phyloP scores from a whole-genome alignment of 768 basidiomycete species.

The Auriscalpium microsporum region DNA sequence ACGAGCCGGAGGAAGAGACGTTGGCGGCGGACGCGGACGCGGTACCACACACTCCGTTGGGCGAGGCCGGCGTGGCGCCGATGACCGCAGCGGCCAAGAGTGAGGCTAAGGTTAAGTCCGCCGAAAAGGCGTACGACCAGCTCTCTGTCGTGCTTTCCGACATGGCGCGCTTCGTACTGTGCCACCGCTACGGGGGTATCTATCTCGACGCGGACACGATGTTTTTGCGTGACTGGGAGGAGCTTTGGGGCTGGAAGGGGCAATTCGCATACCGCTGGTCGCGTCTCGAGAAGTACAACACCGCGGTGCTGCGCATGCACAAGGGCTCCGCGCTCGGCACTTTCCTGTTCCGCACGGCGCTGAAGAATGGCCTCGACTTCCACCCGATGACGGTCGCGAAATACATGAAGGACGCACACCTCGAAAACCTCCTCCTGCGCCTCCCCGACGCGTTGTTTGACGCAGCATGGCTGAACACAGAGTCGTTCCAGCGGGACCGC shows the following conservation, averaged over 20 bases:
- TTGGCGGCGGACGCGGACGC: slow-evolving; percentile 17
- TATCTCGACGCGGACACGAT: slow-evolving; percentile 97
- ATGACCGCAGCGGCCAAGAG: slow-evolving; percentile 11
- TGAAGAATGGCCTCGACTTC: slow-evolving; percentile 92
- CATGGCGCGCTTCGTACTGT: slow-evolving; percentile 94
- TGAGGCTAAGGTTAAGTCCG: slow-evolving; percentile 14
- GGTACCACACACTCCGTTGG: slow-evolving; percentile 3
- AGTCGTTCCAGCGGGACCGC: slow-evolving; percentile 82
- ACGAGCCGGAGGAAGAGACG: slow-evolving; percentile 29
- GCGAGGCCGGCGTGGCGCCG: neutral
- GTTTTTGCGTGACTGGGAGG: slow-evolving; percentile 96
- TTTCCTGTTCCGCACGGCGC: slow-evolving; percentile 88
- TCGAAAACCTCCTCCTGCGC: slow-evolving; percentile 76
- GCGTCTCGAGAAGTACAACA: slow-evolving; percentile 88
- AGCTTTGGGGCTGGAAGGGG: slow-evolving; percentile 93
- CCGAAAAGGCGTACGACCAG: slow-evolving; percentile 73
- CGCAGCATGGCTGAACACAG: slow-evolving; percentile 93
- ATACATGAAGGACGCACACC: slow-evolving; percentile 82
- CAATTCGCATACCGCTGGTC: slow-evolving; percentile 98
- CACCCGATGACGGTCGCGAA: slow-evolving; percentile 93
- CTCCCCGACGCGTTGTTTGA: slow-evolving; percentile 95
- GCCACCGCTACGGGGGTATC: slow-evolving; percentile 91
- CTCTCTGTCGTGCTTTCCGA: slow-evolving; percentile 92
- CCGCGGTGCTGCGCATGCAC: slow-evolving; percentile 90
- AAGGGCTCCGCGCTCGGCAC: slow-evolving; percentile 88